A percentile compares a stretch with the other conserved stretches of the same genome.
Evolutionary conservation across 208 protist species (phyloP).

Genomic region (Trypanosomatidae sp.): DNA sequence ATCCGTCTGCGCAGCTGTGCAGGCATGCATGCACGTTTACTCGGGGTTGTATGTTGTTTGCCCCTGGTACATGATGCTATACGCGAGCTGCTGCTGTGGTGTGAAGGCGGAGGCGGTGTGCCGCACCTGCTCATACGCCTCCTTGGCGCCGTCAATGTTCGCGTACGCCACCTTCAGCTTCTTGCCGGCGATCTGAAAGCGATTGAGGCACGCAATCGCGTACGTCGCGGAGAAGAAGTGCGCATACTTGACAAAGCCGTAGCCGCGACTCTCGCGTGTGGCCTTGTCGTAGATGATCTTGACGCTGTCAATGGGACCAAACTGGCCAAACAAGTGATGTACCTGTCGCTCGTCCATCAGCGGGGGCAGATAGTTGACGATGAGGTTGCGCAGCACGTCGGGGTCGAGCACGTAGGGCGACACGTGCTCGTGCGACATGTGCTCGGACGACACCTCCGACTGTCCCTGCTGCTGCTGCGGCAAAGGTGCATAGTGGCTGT

Average conservation of each 20-base stretch:
- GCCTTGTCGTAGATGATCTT: constrained; percentile 85
- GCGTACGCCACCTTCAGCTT: constrained; percentile 80
- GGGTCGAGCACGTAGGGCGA: constrained; percentile 19
- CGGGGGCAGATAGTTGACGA: constrained; percentile 85
- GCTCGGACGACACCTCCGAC: too few species aligned
- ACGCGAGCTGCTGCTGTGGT: constrained; percentile 30
- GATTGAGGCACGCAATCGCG: constrained; percentile 66
- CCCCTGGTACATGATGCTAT: constrained; percentile 51
- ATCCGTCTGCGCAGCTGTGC: too few species aligned
- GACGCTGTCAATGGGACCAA: constrained; percentile 72
- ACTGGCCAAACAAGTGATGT: constrained; percentile 73
- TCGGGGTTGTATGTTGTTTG: too few species aligned
- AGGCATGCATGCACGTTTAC: too few species aligned
- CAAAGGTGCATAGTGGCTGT: too few species aligned
- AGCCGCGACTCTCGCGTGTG: constrained; percentile 75
- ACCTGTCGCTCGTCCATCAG: constrained; percentile 77
- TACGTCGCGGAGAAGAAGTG: constrained; percentile 75
- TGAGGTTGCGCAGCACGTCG: constrained; percentile 69
- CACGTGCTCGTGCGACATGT: too few species aligned
- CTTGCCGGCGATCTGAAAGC: constrained; percentile 65
- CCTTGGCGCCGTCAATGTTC: constrained; percentile 38
- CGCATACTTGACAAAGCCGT: constrained; percentile 86
- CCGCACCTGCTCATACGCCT: constrained; percentile 32
- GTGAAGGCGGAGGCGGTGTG: constrained; percentile 32
- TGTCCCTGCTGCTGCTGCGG: too few species aligned